Evolutionary conservation across 129 eudicot genomes (phyloP), one percentile per base, ranked within the genome.

Genomic region (Heracleum sosnowskyi): DNA sequence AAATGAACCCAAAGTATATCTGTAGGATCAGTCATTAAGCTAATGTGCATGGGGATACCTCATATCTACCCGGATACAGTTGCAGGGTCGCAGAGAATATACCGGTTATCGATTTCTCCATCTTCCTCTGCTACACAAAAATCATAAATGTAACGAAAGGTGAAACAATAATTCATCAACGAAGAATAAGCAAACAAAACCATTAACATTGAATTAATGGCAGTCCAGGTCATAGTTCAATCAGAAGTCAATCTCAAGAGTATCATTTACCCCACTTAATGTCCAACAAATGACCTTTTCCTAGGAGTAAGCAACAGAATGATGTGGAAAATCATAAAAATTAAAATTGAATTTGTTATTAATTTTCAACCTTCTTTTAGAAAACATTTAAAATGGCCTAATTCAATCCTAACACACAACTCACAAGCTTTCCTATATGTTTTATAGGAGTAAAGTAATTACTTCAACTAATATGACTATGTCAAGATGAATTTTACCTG

Each of bases 41-140:
- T 28, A 28, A 44, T 73, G 77, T 53, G 44, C 69, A 55, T 57
- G 62, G 28, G 28, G 79, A 46, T 64, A 89, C 98, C 96, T 92
- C 96, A 60, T 92, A 87, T 82, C 86, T 90, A 42, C 98, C 98
- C 0, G 93, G 93, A 76, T 92, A 92, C 84, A 90, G 82, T 88
- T 81, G 86, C 55, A 92, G 51, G 29, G 17, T 35, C 79, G 87
- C 71, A 46, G 88, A 85, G 79, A 92, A 90, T 42, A 88, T 63
- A 66, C 96, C 98, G 0, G 84, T 82, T n/a, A 75, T 87, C 75
- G 98, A 90, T 82, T 80, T 90, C 81, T 82, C 85, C 98, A 92
- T 90, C 85, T 84, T 92, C 66, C 96, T 88, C 98, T 92, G 88
- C 85, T 84, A 70, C 9, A 84, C 34, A 63, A 39, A 26, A 73